These are phyloP conservation scores for Paecilomyces dactylethromorphus DNA, from an alignment of 2,329 filamentous ascomycete species.

Conservation along the genomic window DNA sequence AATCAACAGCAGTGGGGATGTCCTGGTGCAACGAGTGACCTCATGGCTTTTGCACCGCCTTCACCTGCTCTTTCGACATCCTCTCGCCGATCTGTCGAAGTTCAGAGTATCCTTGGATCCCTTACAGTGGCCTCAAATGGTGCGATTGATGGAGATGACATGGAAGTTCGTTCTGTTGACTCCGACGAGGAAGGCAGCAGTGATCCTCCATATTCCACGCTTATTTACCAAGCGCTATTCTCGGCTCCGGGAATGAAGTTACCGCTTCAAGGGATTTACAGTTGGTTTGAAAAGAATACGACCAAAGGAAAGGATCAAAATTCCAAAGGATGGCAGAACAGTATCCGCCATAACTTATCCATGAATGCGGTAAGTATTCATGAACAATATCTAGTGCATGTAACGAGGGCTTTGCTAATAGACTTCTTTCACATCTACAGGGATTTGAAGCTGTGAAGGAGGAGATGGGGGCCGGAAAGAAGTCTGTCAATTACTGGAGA, in stretches of 20 bases:
- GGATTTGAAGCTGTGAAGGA: constrained; percentile 51
- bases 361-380: constrained; percentile 77
- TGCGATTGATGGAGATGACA: constrained; percentile 15
- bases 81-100: constrained; percentile 13
- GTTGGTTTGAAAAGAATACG: constrained; percentile 81
- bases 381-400: background rate
- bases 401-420: background rate
- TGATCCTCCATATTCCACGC: constrained; percentile 69
- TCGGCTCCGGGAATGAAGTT: constrained; percentile 61
- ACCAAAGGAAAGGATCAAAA: constrained; percentile 59
- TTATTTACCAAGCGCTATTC: constrained; percentile 72
- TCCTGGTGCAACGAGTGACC: background rate
- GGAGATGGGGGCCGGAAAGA: constrained; percentile 39
- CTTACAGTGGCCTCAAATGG: constrained; percentile 6
- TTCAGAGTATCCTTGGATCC: constrained; percentile 1
- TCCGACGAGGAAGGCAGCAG: constrained; percentile 23
- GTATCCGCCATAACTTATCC: constrained; percentile 88
- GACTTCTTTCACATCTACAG: constrained; percentile 11
- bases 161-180: constrained; percentile 11
- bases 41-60: constrained; percentile 6
- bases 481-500: constrained; percentile 69
- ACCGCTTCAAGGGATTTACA: constrained; percentile 79
- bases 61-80: constrained; percentile 17
- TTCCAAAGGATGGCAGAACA: constrained; percentile 84
- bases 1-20: constrained; percentile 3